phyloP scores from a whole-genome alignment of 495 filamentous ascomycete species.

The Trichocladium uniseriatum region DNA sequence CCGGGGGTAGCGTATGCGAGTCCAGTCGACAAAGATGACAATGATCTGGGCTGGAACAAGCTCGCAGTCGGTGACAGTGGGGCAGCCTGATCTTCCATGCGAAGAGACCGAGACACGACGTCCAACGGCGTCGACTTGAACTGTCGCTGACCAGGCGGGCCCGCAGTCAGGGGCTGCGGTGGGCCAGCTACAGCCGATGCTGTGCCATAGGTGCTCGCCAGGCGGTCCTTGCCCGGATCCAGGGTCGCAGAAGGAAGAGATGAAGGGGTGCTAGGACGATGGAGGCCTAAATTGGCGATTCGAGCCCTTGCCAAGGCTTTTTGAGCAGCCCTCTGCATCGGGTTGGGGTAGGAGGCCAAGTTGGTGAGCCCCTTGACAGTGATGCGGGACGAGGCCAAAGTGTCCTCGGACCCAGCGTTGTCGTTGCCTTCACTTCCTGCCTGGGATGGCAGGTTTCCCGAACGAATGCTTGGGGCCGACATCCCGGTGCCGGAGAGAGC shows the following conservation, averaged over 20 bases:
- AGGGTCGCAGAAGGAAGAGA: constrained; percentile 1
- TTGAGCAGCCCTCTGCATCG: constrained; percentile 38
- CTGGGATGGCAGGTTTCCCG: constrained; percentile 19
- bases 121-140: constrained; percentile 27
- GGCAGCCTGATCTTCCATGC: neutral
- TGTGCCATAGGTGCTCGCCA: constrained; percentile 1
- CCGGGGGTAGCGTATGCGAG: too few relatives aligned
- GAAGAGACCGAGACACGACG: constrained; percentile 3
- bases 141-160: constrained; percentile 39
- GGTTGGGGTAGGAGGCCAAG: constrained; percentile 39
- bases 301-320: constrained; percentile 30
- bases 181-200: constrained; percentile 26
- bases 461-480: constrained; percentile 17
- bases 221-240: constrained; percentile 4
- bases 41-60: neutral
- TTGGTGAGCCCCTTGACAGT: constrained; percentile 34
- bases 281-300: constrained; percentile 8
- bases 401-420: constrained; percentile 17
- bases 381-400: constrained; percentile 20
- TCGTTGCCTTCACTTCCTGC: constrained; percentile 16
- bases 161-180: constrained; percentile 38
- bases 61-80: neutral
- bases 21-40: too few relatives aligned
- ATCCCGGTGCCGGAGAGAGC: constrained; percentile 2
- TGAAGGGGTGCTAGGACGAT: constrained; percentile 8